phyloP scores from a whole-genome alignment of 495 filamentous ascomycete genomes.

The Eremomyces bilateralis region DNA sequence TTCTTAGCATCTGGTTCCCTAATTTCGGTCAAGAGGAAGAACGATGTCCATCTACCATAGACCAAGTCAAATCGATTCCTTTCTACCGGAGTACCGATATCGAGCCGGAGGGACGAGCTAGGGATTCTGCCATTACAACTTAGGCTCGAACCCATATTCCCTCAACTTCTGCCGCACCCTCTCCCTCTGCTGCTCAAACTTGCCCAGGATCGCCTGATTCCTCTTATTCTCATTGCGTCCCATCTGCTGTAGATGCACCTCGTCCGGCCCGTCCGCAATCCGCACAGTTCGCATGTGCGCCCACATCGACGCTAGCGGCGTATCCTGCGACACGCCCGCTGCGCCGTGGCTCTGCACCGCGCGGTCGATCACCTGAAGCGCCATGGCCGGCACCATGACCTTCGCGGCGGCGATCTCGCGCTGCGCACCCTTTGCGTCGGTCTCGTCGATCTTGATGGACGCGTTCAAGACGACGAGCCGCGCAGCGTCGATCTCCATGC shows the following conservation, averaged over 20 bases:
- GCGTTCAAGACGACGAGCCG: constrained; percentile 75
- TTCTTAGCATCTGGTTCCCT: too few relatives aligned
- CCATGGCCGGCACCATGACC: constrained; percentile 18
- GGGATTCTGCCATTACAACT: too few relatives aligned
- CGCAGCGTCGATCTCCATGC: constrained; percentile 76
- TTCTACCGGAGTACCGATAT: too few relatives aligned
- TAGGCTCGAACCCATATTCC: constrained; percentile 12
- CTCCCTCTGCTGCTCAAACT: constrained; percentile 39
- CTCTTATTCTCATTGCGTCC: constrained; percentile 64
- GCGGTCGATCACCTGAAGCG: constrained; percentile 17
- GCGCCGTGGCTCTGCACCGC: constrained; percentile 69
- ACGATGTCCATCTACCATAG: too few relatives aligned
- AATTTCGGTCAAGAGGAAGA: too few relatives aligned
- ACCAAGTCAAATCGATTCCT: too few relatives aligned
- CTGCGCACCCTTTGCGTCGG: constrained; percentile 13
- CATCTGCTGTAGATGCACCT: constrained; percentile 84
- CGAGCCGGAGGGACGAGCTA: too few relatives aligned
- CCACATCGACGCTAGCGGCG: constrained; percentile 74
- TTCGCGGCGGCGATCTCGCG: constrained; percentile 21
- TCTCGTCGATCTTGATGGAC: constrained; percentile 42
- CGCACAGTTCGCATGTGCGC: constrained; percentile 59
- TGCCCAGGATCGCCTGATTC: constrained; percentile 31
- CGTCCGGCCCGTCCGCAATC: constrained; percentile 80
- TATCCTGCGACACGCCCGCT: constrained; percentile 76
- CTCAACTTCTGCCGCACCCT: constrained; percentile 27